Evolutionary conservation across 2,329 filamentous ascomycete species (phyloP), one percentile per base, ranked within the genome.

Genomic region (Colletotrichum theobromicola): DNA sequence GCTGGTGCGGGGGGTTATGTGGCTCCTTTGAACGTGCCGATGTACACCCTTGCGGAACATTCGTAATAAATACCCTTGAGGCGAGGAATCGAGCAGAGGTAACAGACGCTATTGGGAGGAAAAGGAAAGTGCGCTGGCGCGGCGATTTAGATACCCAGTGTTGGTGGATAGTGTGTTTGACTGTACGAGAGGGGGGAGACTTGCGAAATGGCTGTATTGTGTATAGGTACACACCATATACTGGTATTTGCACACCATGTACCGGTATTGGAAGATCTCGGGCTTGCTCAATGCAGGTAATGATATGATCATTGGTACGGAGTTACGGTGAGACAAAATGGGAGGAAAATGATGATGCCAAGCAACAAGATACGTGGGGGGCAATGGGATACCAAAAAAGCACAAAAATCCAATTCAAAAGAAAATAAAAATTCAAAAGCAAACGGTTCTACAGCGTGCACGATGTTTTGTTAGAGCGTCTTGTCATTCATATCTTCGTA

Each of bases 41-140:
- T 75, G 70, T 75, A 69, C 24, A 71, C 61, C 42, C 70, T 71
- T 16, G 69, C 73, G 18, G 73, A 75, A 21, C 74, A 73, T 26
- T 75, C 73, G 7, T 75, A 50, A n/a, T 50, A 50, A 50, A n/a
- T 50, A 50, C n/a, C 42, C 12, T 50, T 50, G 21, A 12, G 42
- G 53, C 53, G 16, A 57, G 53, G 53, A 24, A 57, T n/a, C 24
- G 10, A 50, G 57, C 42, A 67, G 64, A 4, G 30, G 46, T 24
- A 15, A 15, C 2, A n/a, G 62, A 34, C 34, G 18, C 26, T 26
- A 16, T 26, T 18, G 15, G n/a, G 34, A 21, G 9, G 67, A 26
- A 3, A 60, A 57, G 53, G 53, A 57, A 37, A 30, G 35, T 6
- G 28, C 24, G 46, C 42, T 21, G n/a, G 42, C 42, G 42, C 42